Percentiles rank a stretch among this genome's conserved stretches.
Evolutionary conservation across 371 early-diverging fungal genomes (phyloP).

Genomic region (Mortierella sp.): DNA sequence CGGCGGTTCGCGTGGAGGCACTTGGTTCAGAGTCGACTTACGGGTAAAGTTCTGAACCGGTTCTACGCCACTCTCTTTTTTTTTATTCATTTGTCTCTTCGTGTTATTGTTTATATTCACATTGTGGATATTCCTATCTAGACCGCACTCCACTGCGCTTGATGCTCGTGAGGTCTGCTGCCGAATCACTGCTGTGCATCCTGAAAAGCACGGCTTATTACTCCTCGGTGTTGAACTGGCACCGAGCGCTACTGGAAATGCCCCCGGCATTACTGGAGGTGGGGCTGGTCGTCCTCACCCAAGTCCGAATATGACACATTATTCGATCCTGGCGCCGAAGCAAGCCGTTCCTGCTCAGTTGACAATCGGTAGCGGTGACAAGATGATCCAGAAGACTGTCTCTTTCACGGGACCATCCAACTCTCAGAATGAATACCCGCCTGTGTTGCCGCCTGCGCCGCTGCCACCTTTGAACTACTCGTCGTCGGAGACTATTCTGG

Average conservation of each 20-base stretch:
- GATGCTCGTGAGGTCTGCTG: constrained; percentile 74
- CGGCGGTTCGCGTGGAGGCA: constrained; percentile 67
- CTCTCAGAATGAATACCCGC: constrained; percentile 52
- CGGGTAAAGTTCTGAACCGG: too few relatives aligned
- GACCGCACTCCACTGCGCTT: constrained; percentile 62
- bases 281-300: constrained; percentile 76
- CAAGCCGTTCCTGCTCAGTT: constrained; percentile 58
- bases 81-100: too few relatives aligned
- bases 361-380: constrained; percentile 56
- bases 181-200: constrained; percentile 72
- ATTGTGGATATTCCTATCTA: too few relatives aligned
- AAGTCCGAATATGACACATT: constrained; percentile 74
- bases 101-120: not conserved
- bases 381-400: constrained; percentile 27
- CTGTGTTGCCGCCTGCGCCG: constrained; percentile 36
- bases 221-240: constrained; percentile 75
- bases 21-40: constrained; percentile 78
- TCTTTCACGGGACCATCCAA: constrained; percentile 37
- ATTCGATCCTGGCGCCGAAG: constrained; percentile 73
- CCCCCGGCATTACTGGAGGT: constrained; percentile 78
- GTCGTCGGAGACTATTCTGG: constrained; percentile 53
- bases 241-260: constrained; percentile 82
- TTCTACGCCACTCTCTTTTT: too few relatives aligned
- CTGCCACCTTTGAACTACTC: constrained; percentile 21
- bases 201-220: constrained; percentile 64